Percentiles rank a stretch among this genome's conserved stretches.
Conservation (phyloP, 1,139 yeast species). For the Arxiozyma heterogenica region DNA sequence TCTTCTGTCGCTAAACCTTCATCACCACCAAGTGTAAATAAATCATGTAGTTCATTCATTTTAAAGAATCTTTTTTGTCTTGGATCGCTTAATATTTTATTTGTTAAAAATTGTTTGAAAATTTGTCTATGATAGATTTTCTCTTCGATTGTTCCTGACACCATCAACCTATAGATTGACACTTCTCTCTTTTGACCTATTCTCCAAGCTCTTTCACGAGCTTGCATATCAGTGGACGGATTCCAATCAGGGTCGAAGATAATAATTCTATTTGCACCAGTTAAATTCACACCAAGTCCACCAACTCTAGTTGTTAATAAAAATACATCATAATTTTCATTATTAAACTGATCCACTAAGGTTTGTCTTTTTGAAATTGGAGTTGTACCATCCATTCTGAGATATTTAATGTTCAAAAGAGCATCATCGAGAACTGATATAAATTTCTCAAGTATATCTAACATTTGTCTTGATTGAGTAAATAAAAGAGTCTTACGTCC, state of each 20-base stretch:
- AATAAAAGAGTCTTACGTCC: conserved; percentile 74
- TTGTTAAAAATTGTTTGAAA: conserved; percentile 87
- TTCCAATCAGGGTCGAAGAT: conserved; percentile 98
- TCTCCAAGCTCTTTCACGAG: conserved; percentile 95
- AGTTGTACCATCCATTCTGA: conserved; percentile 94
- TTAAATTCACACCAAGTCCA: conserved; percentile 85
- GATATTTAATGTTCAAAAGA: conserved; percentile 38
- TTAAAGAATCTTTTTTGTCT: conserved; percentile 89
- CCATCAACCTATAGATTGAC: conserved; percentile 84
- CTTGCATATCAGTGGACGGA: conserved; percentile 95
- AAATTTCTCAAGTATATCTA: conserved; percentile 71
- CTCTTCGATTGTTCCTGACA: conserved; percentile 93
- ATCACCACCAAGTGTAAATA: conserved; percentile 76
- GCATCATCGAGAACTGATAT: conserved; percentile 40
- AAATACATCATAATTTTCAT: conserved; percentile 53
- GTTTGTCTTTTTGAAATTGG: conserved; percentile 66
- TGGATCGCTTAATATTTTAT: conserved; percentile 90
- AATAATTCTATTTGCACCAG: conserved; percentile 92
- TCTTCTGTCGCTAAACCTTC: conserved; percentile 40
- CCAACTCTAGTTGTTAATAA: conserved; percentile 90
- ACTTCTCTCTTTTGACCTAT: conserved; percentile 91
- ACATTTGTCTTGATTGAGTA: conserved; percentile 91
- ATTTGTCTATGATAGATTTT: conserved; percentile 94
- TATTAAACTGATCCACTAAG: conserved; percentile 74
- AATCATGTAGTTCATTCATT: conserved; percentile 81